These are phyloP conservation scores for Erythrophleum ivorense DNA, from an alignment of 331 rosid genomes.

Conservation along the genomic window DNA sequence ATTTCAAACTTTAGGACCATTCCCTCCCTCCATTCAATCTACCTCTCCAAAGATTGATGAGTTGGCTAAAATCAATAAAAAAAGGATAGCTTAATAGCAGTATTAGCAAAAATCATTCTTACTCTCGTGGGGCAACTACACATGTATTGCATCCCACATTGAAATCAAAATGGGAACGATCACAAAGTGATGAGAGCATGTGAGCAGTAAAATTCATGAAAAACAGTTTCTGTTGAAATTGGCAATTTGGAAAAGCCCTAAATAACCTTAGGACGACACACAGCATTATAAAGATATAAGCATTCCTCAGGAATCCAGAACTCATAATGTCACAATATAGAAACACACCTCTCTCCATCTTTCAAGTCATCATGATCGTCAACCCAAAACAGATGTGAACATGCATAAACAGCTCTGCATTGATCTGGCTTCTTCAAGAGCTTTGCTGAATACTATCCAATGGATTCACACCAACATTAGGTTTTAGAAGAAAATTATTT, in stretches of 20 bases:
- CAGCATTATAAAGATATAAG: conserved; percentile 9
- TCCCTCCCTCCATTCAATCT: not conserved
- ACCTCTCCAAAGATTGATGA: not conserved
- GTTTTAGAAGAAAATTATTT: conserved; percentile 21
- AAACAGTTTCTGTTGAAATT: conserved; percentile 35
- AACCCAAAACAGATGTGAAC: conserved; percentile 98
- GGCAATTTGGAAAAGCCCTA: conserved; percentile 5
- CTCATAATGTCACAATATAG: conserved; percentile 11
- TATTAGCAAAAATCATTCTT: not conserved
- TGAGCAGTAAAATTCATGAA: conserved; percentile 13
- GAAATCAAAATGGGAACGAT: not conserved
- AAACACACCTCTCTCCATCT: conserved; percentile 95
- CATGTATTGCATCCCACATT: not conserved
- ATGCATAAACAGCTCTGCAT: conserved; percentile 95
- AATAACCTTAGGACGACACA: not conserved
- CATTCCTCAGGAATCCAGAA: conserved; percentile 36
- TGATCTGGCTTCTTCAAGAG: conserved; percentile 98
- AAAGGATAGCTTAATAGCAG: not conserved
- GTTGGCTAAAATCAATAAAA: not conserved
- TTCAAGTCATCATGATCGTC: conserved; percentile 90
- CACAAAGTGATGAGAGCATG: not conserved
- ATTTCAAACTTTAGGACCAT: not conserved
- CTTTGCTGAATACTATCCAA: conserved; percentile 90
- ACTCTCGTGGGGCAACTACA: not conserved
- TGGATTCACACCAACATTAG: conserved; percentile 33